Evolutionary conservation across 1,139 yeast genomes (phyloP), one percentile per base, ranked within the genome.

Genomic region (Tardiomyces blankii): DNA sequence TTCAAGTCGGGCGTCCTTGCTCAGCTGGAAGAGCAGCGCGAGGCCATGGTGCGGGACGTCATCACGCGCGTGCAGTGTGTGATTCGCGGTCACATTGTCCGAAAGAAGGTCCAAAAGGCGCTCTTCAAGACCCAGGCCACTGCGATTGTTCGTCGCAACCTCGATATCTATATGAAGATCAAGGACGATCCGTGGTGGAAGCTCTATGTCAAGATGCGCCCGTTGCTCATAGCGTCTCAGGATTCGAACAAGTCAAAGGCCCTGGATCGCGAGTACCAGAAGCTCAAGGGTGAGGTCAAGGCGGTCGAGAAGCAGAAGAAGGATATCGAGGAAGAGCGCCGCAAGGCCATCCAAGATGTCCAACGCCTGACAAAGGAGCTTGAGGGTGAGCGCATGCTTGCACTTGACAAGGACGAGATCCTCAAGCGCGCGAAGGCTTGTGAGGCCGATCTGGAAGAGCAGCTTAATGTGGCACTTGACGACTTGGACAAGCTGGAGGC

Each of bases 1-100:
- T 91, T 91, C 73, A 88, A 89, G 63, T 95, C 96, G 38, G 98
- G 98, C 58, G 87, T 91, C 73, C 74, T 91, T 60, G 98, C 97
- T 18, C 82, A 82, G 54, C 76, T 91, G 54, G 98, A 93, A 63
- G 80, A 80, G 52, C 70, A 76, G 46, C 79, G 95, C 51, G 96
- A 88, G 53, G 67, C 72, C 32, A 73, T 77, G 49, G 68, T 91
- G 41, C 73, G 77, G 45, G 56, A 64, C 1, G 70, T 82, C 1
- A 67, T 86, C 40, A 74, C 82, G 0, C 67, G 66, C 11, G 73
- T 93, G 48, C 95, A 87, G 60, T 70, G 89, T n/a, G 55, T 73
- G 3, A 69, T 79, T 2, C 72, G 89, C 50, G 97, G 95, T 12
- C 73, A 68, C 27, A 51, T 75, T 12, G 71, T 77, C 1, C 77